Evolutionary conservation across 2,329 filamentous ascomycete species (phyloP), one percentile per base, ranked within the genome.

Genomic region (Bisporella sp.): DNA sequence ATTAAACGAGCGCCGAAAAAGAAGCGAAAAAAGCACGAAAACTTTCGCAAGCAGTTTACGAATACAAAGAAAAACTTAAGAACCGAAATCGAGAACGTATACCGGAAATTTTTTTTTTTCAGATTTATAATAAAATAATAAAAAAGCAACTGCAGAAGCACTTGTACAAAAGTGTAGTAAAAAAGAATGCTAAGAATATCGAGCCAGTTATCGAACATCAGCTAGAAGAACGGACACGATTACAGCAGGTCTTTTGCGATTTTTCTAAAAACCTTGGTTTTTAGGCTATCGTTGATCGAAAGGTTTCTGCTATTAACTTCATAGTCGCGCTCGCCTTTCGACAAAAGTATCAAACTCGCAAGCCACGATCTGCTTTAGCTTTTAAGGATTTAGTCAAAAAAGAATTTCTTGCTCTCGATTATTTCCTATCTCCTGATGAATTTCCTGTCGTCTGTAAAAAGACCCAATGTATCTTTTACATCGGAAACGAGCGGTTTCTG

Each of bases 181-280:
- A 47, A 56, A 8, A 39, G n/a, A n/a, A n/a, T 8, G 35, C 35
- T 39, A 39, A 39, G 35, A 8, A 39, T n/a, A n/a, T 8, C n/a
- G n/a, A 39, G 35, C 35, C 52, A 44, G 31, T 55, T 28, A 48
- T 58, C 45, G n/a, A 57, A 48, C 50, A 59, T 42, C 44, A 55
- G 47, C 54, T 60, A 39, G 33, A 49, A 50, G 53, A 60, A 56
- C 54, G 49, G 45, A 56, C 47, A 44, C 44, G 44, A 48, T 12
- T 60, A 40, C 44, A 60, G 46, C 45, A 32, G 37, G 43, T 60
- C 41, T 41, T 60, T 31, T 61, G 46, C 47, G 51, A 61, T 53
- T 44, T 60, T 50, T 59, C 54, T 12, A 56, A 46, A 44, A 49
- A 56, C n/a, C 37, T 58, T 1, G 55, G 46, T 50, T 6, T 45